Conservation (phyloP, 2,329 filamentous ascomycete species). For the Neonectria neomacrospora region DNA sequence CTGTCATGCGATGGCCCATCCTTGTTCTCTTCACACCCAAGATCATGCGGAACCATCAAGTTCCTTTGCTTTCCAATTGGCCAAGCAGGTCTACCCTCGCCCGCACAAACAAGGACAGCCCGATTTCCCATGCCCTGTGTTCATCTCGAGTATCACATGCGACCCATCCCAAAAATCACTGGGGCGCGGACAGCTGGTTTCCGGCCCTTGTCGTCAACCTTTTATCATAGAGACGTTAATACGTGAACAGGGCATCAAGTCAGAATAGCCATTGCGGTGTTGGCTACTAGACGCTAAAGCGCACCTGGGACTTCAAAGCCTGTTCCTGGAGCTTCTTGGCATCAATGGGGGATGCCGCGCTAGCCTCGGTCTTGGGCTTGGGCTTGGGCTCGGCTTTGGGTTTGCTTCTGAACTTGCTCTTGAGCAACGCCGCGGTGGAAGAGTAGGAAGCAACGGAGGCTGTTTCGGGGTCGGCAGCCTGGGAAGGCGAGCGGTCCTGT, state of each 20-base stretch:
- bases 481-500: slow-evolving; percentile 11
- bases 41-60: background rate
- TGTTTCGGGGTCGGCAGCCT: slow-evolving; percentile 37
- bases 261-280: background rate
- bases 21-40: background rate
- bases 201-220: background rate
- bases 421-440: slow-evolving; percentile 40
- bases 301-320: slow-evolving; percentile 44
- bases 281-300: slow-evolving; percentile 40
- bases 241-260: background rate
- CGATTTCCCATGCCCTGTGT: background rate
- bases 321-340: slow-evolving; percentile 44
- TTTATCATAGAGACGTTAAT: background rate
- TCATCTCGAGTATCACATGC: slow-evolving; percentile 1
- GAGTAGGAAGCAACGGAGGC: slow-evolving; percentile 43
- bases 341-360: slow-evolving; percentile 29
- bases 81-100: background rate
- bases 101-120: background rate
- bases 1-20: background rate
- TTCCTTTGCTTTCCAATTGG: background rate
- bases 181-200: slow-evolving; percentile 1
- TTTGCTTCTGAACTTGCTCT: slow-evolving; percentile 37
- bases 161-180: background rate
- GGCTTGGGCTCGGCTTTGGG: slow-evolving; percentile 24
- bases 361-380: slow-evolving; percentile 19